Evolutionary conservation across 768 basidiomycete genomes (phyloP).

Genomic region (Boletus vermiculosoides): DNA sequence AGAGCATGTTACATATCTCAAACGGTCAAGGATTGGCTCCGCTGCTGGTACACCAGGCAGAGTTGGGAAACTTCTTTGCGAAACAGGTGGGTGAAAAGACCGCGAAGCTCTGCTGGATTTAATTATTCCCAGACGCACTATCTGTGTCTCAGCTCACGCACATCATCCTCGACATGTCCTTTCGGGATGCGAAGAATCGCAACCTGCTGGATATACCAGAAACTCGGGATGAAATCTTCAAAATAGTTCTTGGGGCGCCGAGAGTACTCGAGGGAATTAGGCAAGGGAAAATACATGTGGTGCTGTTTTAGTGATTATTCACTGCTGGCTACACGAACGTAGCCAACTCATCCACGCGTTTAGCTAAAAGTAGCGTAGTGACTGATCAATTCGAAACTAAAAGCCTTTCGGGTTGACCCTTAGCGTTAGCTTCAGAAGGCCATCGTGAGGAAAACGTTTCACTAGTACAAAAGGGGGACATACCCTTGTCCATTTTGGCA

Average conservation of each 20-base stretch:
- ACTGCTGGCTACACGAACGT: not conserved
- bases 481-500: slow-evolving; percentile 96
- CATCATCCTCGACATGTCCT: slow-evolving; percentile 76
- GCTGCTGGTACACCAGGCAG: slow-evolving; percentile 93
- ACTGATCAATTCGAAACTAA: slow-evolving; percentile 57
- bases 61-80: slow-evolving; percentile 79
- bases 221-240: slow-evolving; percentile 79
- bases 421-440: slow-evolving; percentile 62
- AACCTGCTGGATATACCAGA: slow-evolving; percentile 80
- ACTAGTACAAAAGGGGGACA: slow-evolving; percentile 26
- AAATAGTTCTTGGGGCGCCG: slow-evolving; percentile 62
- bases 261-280: slow-evolving; percentile 60
- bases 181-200: slow-evolving; percentile 73
- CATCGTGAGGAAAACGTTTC: slow-evolving; percentile 7
- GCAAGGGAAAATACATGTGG: slow-evolving; percentile 75
- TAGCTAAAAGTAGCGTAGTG: slow-evolving; percentile 13
- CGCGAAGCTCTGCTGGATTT: not conserved
- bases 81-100: slow-evolving; percentile 50
- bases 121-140: slow-evolving; percentile 56
- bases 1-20: slow-evolving; percentile 82
- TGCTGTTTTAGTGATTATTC: slow-evolving; percentile 57
- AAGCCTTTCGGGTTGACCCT: slow-evolving; percentile 91
- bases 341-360: not conserved
- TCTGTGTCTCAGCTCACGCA: slow-evolving; percentile 74
- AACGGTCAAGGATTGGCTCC: slow-evolving; percentile 79